Percentiles rank a stretch among this genome's conserved stretches.
Conservation (phyloP, 768 basidiomycete species). For the Leccinum truebloodii region DNA sequence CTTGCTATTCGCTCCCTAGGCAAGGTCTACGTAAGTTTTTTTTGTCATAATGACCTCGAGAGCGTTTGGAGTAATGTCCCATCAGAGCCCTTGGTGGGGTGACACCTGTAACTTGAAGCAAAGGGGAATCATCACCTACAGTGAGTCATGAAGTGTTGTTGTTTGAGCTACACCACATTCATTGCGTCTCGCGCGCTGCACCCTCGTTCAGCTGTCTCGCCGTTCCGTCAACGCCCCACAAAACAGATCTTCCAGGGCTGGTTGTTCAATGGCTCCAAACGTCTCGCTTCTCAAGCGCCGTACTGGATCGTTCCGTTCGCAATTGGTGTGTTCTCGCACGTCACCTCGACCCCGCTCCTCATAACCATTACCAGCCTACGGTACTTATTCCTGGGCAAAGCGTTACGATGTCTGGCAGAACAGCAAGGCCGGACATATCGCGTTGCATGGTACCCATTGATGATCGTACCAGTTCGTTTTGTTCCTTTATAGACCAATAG, state of each 20-base stretch:
- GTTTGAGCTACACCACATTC: background rate
- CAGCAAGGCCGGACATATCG: slow-evolving; percentile 76
- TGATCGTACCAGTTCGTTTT: background rate
- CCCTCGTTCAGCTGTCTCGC: slow-evolving; percentile 65
- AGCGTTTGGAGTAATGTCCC: slow-evolving; percentile 5
- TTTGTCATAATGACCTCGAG: background rate
- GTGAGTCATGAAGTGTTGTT: slow-evolving; percentile 48
- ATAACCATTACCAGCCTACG: slow-evolving; percentile 55
- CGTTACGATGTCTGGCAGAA: slow-evolving; percentile 63
- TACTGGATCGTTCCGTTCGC: slow-evolving; percentile 82
- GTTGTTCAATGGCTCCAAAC: slow-evolving; percentile 84
- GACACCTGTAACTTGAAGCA: slow-evolving; percentile 66
- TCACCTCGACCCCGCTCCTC: background rate
- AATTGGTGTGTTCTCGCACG: slow-evolving; percentile 54
- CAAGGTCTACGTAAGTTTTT: slow-evolving; percentile 76
- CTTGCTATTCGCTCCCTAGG: slow-evolving; percentile 40
- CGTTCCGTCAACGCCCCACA: slow-evolving; percentile 73
- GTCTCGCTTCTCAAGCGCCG: slow-evolving; percentile 69
- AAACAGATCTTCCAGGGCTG: slow-evolving; percentile 71
- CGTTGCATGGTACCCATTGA: slow-evolving; percentile 26
- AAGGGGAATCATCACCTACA: slow-evolving; percentile 78
- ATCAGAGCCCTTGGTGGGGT: slow-evolving; percentile 91
- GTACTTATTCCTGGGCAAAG: slow-evolving; percentile 76
- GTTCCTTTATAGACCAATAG: background rate
- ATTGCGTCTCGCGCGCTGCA: background rate